Percentiles rank a stretch among this genome's conserved stretches.
These are phyloP conservation scores for Penicillium sp. DNA, from an alignment of 2,329 filamentous ascomycete genomes.

Conservation along the genomic window DNA sequence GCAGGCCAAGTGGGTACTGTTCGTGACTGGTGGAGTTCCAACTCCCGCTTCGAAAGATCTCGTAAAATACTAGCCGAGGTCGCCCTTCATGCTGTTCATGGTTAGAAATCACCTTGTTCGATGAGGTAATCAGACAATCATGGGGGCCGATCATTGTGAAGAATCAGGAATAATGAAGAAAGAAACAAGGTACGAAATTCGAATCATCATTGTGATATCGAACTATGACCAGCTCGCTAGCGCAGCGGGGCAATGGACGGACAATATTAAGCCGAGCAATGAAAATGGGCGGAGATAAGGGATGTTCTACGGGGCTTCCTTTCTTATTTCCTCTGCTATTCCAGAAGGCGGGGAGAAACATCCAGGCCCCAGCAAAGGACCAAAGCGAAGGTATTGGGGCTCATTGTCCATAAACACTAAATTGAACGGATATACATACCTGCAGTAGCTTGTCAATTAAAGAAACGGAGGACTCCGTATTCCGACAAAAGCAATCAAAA, in stretches of 20 bases:
- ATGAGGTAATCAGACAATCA: background rate
- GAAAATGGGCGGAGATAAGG: slow-evolving; percentile 15
- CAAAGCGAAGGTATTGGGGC: background rate
- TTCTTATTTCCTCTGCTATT: background rate
- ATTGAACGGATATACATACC: background rate
- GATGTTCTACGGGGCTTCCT: slow-evolving; percentile 14
- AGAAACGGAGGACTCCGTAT: no score
- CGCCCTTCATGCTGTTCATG: background rate
- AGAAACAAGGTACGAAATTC: background rate
- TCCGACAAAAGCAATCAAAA: background rate
- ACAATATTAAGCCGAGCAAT: background rate
- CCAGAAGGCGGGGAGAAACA: no score
- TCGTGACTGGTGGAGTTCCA: slow-evolving; percentile 9
- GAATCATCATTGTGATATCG: background rate
- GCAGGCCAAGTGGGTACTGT: slow-evolving; percentile 12
- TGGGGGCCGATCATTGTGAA: background rate
- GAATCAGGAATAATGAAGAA: background rate
- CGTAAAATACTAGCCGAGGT: background rate
- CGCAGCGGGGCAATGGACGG: background rate
- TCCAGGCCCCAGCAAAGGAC: no score
- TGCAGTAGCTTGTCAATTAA: background rate
- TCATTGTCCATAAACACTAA: background rate
- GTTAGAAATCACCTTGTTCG: background rate
- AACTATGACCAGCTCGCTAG: slow-evolving; percentile 2
- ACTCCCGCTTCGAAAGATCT: background rate